These are phyloP conservation scores for Penicillium sp. DNA, from an alignment of 2,329 filamentous ascomycete genomes.

Conservation along the genomic window DNA sequence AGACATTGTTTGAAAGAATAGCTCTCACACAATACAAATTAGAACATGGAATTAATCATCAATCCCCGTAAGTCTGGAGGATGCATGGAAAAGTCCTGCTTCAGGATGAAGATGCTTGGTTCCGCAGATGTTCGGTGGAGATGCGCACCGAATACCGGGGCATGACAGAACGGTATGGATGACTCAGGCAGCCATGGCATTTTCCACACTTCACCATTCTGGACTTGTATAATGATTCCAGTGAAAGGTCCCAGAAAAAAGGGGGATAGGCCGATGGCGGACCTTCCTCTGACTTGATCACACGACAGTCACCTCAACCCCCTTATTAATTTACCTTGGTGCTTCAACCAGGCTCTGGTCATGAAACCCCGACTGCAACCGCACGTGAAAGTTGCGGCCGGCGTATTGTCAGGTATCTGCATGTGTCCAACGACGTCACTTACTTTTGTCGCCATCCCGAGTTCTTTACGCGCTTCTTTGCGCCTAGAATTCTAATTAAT, in stretches of 20 bases:
- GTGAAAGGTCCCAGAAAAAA: not conserved
- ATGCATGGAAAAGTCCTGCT: too few relatives aligned
- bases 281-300: not conserved
- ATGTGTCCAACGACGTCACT: slow-evolving; percentile 31
- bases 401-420: slow-evolving; percentile 25
- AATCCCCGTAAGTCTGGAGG: too few relatives aligned
- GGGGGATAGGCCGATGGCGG: not conserved
- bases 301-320: not conserved
- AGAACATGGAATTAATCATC: not conserved
- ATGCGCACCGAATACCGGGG: slow-evolving; percentile 31
- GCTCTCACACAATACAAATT: too few relatives aligned
- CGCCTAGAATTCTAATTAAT: not conserved
- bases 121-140: slow-evolving; percentile 18
- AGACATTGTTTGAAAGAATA: too few relatives aligned
- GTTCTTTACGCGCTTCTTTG: slow-evolving; percentile 4
- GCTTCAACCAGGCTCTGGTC: not conserved
- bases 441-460: slow-evolving; percentile 11
- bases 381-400: slow-evolving; percentile 28
- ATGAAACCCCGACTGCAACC: slow-evolving; percentile 8
- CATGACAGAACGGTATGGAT: slow-evolving; percentile 27
- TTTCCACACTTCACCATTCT: not conserved
- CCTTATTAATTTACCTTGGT: not conserved
- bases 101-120: not conserved
- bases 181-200: slow-evolving; percentile 19
- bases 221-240: not conserved